Percentiles rank a stretch among this genome's conserved stretches.
Evolutionary conservation across 352 stramenopile genomes (phyloP).

Genomic region (Phytophthora hybrid): DNA sequence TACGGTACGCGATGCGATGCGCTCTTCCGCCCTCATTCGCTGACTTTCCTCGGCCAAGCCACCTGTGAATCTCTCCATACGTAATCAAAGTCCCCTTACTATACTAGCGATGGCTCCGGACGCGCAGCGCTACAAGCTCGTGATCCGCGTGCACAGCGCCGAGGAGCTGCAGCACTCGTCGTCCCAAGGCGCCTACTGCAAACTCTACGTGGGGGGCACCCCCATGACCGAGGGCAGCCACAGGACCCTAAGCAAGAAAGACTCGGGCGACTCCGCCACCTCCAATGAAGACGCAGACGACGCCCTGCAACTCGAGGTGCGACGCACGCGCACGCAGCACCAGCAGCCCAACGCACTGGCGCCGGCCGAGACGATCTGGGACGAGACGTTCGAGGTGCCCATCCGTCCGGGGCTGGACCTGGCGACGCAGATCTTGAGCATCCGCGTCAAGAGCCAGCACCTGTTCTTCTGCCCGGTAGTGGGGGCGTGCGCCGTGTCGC

Average conservation of each 20-base stretch:
- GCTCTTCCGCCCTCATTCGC: conserved; percentile 39
- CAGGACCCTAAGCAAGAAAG: conserved; percentile 43
- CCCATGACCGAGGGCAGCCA: conserved; percentile 60
- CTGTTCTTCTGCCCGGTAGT: conserved; percentile 64
- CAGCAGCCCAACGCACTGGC: conserved; percentile 43
- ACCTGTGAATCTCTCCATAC: too few species aligned
- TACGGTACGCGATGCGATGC: neutral
- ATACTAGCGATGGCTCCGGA: conserved; percentile 14
- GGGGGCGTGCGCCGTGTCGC: conserved; percentile 59
- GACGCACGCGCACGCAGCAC: conserved; percentile 54
- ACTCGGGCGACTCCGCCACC: conserved; percentile 34
- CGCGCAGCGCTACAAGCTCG: conserved; percentile 46
- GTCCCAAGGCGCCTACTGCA: conserved; percentile 73
- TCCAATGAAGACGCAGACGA: conserved; percentile 38
- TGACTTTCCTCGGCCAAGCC: conserved; percentile 20
- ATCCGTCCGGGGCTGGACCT: conserved; percentile 37
- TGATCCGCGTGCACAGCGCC: conserved; percentile 66
- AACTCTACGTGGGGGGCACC: conserved; percentile 66
- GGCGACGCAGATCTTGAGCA: conserved; percentile 58
- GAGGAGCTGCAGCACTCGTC: conserved; percentile 56
- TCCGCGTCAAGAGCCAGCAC: conserved; percentile 76
- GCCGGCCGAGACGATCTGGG: conserved; percentile 58
- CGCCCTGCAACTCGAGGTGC: conserved; percentile 46
- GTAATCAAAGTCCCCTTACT: too few species aligned
- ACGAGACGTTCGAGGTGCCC: conserved; percentile 64